Evolutionary conservation across 768 basidiomycete genomes (phyloP), one percentile per base, ranked within the genome.

Genomic region (Hydnum rufescens): DNA sequence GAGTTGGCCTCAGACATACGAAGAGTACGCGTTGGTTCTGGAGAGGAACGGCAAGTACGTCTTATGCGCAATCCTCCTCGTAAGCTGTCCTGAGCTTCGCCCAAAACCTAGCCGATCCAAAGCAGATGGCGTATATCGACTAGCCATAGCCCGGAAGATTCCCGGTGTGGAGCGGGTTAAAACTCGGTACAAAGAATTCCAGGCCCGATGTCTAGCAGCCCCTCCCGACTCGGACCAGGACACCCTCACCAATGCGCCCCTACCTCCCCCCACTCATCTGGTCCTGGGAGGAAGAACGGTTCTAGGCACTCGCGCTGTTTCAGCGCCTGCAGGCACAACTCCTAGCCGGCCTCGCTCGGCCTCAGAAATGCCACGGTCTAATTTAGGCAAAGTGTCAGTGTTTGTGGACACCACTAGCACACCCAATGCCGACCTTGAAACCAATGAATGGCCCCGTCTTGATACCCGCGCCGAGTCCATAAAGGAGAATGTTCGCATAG

Each of bases 81-180:
- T 50, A 57, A 13, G 55, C 53, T 22, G 51, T 32, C 43, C 25
- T 44, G 23, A 32, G 30, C n/a, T 32, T 28, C 3, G 42, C 6
- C 32, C 8, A 28, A 39, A 26, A 29, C 46, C 58, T 58, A 95
- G 90, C 60, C 71, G 66, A 16, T 66, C 73, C 51, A 81, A 89
- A 52, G 93, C 93, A 13, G 83, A 89, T 55, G 69, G 74, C 39
- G 71, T 92, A 22, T 93, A 85, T 65, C 75, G 73, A 8, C 74
- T 78, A 32, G 95, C 92, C 16, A 82, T 97, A 57, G 73, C 77
- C 55, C 78, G 82, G 25, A 75, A 74, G 54, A 89, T 83, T 8
- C 75, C 84, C 23, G 92, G 93, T 2, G 61, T 84, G 22, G 87
- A 87, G 59, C 74, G 87, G 44, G 71, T 99, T 42, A 89, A 88